Conservation (phyloP, 257 asterid species). For the Plantago ovata region DNA sequence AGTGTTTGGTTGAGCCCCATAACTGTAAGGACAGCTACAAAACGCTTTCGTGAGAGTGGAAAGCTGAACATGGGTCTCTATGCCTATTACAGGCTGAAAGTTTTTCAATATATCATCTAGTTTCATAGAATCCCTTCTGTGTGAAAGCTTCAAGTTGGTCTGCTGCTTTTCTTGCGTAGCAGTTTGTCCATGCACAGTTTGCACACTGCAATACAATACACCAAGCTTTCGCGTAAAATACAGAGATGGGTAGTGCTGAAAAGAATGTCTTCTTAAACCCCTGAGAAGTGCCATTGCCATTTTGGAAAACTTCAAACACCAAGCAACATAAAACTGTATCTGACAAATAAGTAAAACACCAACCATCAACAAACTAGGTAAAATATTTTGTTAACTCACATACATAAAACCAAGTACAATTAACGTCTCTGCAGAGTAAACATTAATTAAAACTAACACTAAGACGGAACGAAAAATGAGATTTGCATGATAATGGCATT, state of each 20-base stretch:
- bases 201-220: conserved; percentile 34
- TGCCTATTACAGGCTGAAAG: conserved; percentile 85
- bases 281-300: conserved; percentile 78
- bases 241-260: conserved; percentile 48
- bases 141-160: conserved; percentile 38
- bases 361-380: too few relatives aligned
- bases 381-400: too few relatives aligned
- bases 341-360: not conserved
- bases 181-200: conserved; percentile 42
- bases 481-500: not conserved
- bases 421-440: too few relatives aligned
- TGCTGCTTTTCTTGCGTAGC: conserved; percentile 57
- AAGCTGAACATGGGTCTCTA: conserved; percentile 92
- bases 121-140: conserved; percentile 33
- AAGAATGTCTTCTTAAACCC: conserved; percentile 54
- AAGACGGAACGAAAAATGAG: not conserved
- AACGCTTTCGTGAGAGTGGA: conserved; percentile 57
- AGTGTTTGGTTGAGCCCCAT: conserved; percentile 86
- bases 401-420: not conserved
- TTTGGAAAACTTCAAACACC: conserved; percentile 6
- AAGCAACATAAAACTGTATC: not conserved
- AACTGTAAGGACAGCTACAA: conserved; percentile 54
- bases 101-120: conserved; percentile 52
- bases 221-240: conserved; percentile 45
- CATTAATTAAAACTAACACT: too few relatives aligned